Conservation (phyloP, 768 basidiomycete genomes). For the Filobasidium floriforme region DNA sequence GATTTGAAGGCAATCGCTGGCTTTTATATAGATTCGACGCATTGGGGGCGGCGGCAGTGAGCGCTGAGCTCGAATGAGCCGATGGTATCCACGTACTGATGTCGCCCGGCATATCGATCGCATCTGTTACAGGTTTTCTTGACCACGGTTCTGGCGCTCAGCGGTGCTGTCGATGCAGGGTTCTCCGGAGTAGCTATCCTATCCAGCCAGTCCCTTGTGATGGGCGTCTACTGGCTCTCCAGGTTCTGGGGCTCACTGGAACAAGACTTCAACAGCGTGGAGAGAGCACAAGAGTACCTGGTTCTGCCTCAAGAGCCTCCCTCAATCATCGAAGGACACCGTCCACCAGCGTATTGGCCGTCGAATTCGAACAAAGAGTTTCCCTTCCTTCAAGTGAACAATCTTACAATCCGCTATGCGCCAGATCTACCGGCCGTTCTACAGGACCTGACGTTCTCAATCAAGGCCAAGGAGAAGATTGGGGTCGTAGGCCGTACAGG, state of each 20-base stretch:
- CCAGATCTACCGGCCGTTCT: conserved; percentile 76
- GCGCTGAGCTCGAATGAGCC: conserved; percentile 34
- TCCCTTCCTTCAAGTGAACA: conserved; percentile 60
- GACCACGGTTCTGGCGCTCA: conserved; percentile 68
- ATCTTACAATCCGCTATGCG: conserved; percentile 72
- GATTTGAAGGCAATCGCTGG: conserved; percentile 56
- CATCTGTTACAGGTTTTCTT: too few species aligned
- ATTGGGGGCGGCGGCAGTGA: conserved; percentile 63
- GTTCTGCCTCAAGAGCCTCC: conserved; percentile 82
- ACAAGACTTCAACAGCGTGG: conserved; percentile 59
- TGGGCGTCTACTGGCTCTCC: conserved; percentile 42
- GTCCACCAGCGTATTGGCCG: conserved; percentile 89
- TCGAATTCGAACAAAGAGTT: conserved; percentile 56
- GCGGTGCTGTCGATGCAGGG: conserved; percentile 49
- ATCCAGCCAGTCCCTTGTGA: conserved; percentile 60
- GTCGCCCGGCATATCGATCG: too few species aligned
- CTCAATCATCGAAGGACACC: conserved; percentile 60
- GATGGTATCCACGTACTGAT: too few species aligned
- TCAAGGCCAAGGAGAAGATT: conserved; percentile 65
- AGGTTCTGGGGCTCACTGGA: conserved; percentile 43
- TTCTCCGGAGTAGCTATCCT: conserved; percentile 59
- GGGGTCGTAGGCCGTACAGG: conserved; percentile 75
- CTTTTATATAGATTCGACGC: conserved; percentile 73
- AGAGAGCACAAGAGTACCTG: conserved; percentile 85
- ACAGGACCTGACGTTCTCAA: conserved; percentile 63